Percentiles rank a stretch among this genome's conserved stretches.
Conservation (phyloP, 2,329 filamentous ascomycete species). For the Onygenales sp. region DNA sequence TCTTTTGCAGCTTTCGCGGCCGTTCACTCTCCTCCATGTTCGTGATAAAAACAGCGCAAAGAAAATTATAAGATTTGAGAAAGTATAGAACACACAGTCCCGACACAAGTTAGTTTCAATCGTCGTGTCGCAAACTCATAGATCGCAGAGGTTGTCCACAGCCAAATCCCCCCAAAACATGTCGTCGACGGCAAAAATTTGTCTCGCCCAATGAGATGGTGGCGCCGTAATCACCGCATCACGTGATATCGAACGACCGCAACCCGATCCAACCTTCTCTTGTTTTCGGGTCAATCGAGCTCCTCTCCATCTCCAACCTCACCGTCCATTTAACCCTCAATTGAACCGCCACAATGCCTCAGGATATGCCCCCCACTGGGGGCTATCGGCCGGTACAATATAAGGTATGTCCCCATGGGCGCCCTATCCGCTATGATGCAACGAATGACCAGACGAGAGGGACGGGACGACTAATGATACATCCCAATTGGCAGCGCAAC, state of each 20-base stretch:
- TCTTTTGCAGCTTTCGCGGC: conserved; percentile 46
- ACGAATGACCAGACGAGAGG: too few relatives aligned
- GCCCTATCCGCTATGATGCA: not conserved
- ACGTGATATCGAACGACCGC: too few relatives aligned
- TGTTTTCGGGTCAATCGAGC: not conserved
- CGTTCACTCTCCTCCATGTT: conserved; percentile 49
- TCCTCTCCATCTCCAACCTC: conserved; percentile 7
- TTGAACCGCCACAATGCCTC: conserved; percentile 59
- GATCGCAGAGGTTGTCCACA: too few relatives aligned
- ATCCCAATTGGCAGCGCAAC: conserved; percentile 57
- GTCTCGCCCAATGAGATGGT: too few relatives aligned
- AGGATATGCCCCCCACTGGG: conserved; percentile 92
- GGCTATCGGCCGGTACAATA: conserved; percentile 97
- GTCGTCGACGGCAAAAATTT: too few relatives aligned
- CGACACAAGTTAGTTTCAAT: too few relatives aligned
- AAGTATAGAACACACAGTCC: not conserved
- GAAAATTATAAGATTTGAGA: not conserved
- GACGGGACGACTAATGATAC: conserved; percentile 3
- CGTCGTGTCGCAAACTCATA: too few relatives aligned
- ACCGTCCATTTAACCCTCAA: conserved; percentile 22
- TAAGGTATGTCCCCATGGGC: conserved; percentile 51
- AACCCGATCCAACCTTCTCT: not conserved
- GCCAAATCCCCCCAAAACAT: too few relatives aligned
- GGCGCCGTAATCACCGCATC: too few relatives aligned
- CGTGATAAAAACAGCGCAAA: not conserved